Percentiles rank a stretch among this genome's conserved stretches.
Conservation (phyloP, 2,329 filamentous ascomycete species). For the Myriosclerotinia curreyana region DNA sequence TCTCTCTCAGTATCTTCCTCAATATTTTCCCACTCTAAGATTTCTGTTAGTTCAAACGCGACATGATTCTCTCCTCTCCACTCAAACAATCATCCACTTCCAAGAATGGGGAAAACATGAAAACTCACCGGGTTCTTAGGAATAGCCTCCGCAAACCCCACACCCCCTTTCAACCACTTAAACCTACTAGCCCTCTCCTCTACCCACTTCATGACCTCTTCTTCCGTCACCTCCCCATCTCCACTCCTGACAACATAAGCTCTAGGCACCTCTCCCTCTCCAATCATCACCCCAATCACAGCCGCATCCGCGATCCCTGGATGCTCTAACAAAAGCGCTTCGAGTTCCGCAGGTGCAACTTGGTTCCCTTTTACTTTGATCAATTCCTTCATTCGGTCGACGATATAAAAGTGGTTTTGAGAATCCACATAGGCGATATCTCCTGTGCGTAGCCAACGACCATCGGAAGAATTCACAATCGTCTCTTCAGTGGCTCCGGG, state of each 20-base stretch:
- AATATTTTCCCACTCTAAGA: constrained; percentile 48
- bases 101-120: not conserved
- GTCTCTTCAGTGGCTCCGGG: constrained; percentile 58
- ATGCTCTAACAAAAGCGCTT: constrained; percentile 45
- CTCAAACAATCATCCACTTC: not conserved
- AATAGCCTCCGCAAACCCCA: constrained; percentile 61
- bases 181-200: constrained; percentile 57
- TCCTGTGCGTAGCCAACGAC: constrained; percentile 62
- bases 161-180: constrained; percentile 68
- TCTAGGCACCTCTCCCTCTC: constrained; percentile 51
- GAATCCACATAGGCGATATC: constrained; percentile 62
- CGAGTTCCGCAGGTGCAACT: constrained; percentile 49
- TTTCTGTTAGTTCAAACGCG: not conserved
- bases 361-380: constrained; percentile 51
- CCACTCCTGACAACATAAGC: constrained; percentile 53
- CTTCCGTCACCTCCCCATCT: constrained; percentile 30
- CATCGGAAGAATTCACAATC: constrained; percentile 65
- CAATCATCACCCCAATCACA: constrained; percentile 45
- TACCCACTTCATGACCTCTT: constrained; percentile 56
- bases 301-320: constrained; percentile 44
- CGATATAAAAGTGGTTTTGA: constrained; percentile 81
- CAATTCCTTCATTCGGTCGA: constrained; percentile 57
- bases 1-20: constrained; percentile 47
- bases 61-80: too few species aligned
- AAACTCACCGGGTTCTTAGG: constrained; percentile 60